Evolutionary conservation across 2,329 filamentous ascomycete genomes (phyloP), one percentile per base, ranked within the genome.

Genomic region (Celoporthe dispersa): DNA sequence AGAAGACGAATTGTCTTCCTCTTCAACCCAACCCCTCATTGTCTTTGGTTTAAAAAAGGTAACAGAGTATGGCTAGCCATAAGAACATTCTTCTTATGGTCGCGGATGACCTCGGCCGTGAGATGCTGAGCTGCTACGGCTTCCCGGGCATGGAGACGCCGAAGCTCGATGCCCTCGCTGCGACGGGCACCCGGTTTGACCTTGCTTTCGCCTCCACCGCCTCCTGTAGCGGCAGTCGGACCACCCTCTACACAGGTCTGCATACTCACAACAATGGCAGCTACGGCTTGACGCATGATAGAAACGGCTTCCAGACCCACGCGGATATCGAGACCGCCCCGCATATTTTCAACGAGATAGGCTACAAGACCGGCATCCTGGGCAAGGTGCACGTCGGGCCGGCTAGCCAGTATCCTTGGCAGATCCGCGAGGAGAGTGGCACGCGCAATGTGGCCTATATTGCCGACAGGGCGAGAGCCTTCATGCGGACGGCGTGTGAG

Each of bases 201-300:
- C 75, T 75, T 16, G 81, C 80, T n/a, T 84, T 83, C 69, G 78
- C 80, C 11, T 80, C 78, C 67, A 83, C 81, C 4, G 83, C 84
- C 0, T 85, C 82, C 0, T 85, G 83, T 72, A 83, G 81, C 66
- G 80, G 78, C 48, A 83, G 80, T 71, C 79, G 82, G 9, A 80
- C 82, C 0, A 79, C 80, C 19, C 81, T 85, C 35, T 84, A 84
- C 72, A 84, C 82, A 0, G 83, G 83, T 5, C 76, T 83, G 0
- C 83, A 85, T 61, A 83, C 82, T 0, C 82, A 83, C 63, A 72
- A 85, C 68, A 84, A 81, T 60, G 83, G 83, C 3, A 79, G 82
- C 67, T 84, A 84, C 60, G 84, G 83, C 2, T 77, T 84, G 3
- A 74, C 76, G 3, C 74, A 75, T 44, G 74, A 75, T 9, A 70